Conservation (phyloP, 495 filamentous ascomycete genomes). For the Sphaerosporella brunnea region DNA sequence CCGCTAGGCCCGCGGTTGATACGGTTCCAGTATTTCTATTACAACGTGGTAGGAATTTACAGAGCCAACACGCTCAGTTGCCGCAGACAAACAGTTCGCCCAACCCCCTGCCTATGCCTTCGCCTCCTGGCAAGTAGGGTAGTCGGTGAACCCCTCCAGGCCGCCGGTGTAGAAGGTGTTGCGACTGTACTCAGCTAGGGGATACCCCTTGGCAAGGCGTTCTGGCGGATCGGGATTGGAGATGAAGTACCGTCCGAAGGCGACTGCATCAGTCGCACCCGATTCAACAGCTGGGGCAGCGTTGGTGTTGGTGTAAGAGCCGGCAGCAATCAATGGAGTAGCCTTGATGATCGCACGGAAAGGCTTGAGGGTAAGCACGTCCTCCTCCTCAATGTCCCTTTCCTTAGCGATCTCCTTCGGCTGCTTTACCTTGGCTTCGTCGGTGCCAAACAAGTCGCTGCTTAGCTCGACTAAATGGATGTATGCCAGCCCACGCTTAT, state of each 20-base stretch:
- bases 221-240: slow-evolving; percentile 55
- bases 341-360: slow-evolving; percentile 34
- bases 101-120: slow-evolving; percentile 9
- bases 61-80: too few species aligned
- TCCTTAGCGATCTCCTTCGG: slow-evolving; percentile 29
- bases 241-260: slow-evolving; percentile 49
- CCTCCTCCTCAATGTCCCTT: slow-evolving; percentile 25
- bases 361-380: slow-evolving; percentile 36
- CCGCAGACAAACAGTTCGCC: too few species aligned
- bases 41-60: too few species aligned
- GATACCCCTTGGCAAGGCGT: slow-evolving; percentile 39
- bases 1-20: too few species aligned
- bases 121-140: slow-evolving; percentile 26
- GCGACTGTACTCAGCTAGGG: slow-evolving; percentile 39
- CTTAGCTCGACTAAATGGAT: slow-evolving; percentile 45
- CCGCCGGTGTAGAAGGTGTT: slow-evolving; percentile 40
- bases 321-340: slow-evolving; percentile 45
- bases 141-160: slow-evolving; percentile 46
- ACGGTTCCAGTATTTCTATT: too few species aligned
- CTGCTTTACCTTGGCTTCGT: slow-evolving; percentile 21
- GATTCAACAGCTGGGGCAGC: slow-evolving; percentile 38
- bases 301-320: slow-evolving; percentile 36
- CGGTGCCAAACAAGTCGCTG: slow-evolving; percentile 26
- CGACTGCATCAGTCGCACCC: slow-evolving; percentile 36
- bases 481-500: slow-evolving; percentile 43